These are phyloP conservation scores for Botrytis squamosa DNA, from an alignment of 2,329 filamentous ascomycete genomes.

Conservation along the genomic window DNA sequence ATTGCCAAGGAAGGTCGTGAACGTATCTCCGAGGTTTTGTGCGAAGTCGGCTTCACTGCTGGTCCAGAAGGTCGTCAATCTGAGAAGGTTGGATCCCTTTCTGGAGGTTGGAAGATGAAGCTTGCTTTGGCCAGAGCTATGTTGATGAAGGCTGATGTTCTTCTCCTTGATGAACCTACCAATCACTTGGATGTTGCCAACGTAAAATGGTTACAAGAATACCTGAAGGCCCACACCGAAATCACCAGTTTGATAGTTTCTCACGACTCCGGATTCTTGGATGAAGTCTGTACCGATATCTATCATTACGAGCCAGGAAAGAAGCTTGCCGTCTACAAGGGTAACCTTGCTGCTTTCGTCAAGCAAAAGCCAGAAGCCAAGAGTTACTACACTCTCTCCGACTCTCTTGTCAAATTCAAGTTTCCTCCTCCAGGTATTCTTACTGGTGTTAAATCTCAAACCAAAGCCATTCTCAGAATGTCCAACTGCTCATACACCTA, in stretches of 20 bases:
- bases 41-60: slow-evolving; percentile 89
- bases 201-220: slow-evolving; percentile 92
- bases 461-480: slow-evolving; percentile 94
- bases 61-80: slow-evolving; percentile 86
- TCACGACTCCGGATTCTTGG: slow-evolving; percentile 96
- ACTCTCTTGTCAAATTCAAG: slow-evolving; percentile 89
- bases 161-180: slow-evolving; percentile 96
- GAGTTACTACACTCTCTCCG: slow-evolving; percentile 95
- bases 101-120: slow-evolving; percentile 99
- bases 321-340: slow-evolving; percentile 85
- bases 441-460: slow-evolving; percentile 91
- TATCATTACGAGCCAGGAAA: slow-evolving; percentile 97
- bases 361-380: slow-evolving; percentile 89
- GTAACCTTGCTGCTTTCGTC: slow-evolving; percentile 82
- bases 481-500: slow-evolving; percentile 89
- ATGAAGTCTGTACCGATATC: slow-evolving; percentile 97
- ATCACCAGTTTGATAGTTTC: slow-evolving; percentile 97
- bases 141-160: slow-evolving; percentile 93
- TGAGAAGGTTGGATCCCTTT: slow-evolving; percentile 88
- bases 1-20: slow-evolving; percentile 76
- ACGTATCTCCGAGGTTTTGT: slow-evolving; percentile 78
- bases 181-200: slow-evolving; percentile 97
- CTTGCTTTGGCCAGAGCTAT: slow-evolving; percentile 92
- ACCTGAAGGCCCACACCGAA: slow-evolving; percentile 91
- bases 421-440: slow-evolving; percentile 95